A percentile compares a stretch with the other conserved stretches of the same genome.
Evolutionary conservation across 2,329 filamentous ascomycete genomes (phyloP).

Genomic region (Microdochium trichocladiopsis): DNA sequence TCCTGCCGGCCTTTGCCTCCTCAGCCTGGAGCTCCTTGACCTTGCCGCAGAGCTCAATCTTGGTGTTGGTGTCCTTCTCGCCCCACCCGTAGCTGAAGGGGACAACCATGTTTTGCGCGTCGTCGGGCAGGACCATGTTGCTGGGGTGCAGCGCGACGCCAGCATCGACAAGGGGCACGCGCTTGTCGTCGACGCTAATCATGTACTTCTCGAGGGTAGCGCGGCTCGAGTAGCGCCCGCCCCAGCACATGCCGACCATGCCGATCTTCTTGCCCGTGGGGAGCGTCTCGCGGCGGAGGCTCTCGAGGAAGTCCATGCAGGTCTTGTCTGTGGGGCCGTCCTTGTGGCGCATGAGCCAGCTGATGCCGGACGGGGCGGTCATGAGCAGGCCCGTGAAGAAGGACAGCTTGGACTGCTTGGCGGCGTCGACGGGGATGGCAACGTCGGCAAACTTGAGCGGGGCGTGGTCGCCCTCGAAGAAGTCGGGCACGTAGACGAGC

Average conservation of each 20-base stretch:
- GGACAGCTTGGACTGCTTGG: conserved; percentile 3
- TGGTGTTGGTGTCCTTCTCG: conserved; percentile 16
- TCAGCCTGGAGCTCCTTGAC: conserved; percentile 18
- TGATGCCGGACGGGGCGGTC: conserved; percentile 16
- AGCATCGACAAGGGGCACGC: conserved; percentile 26
- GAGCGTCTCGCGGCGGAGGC: conserved; percentile 18
- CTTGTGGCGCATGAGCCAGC: conserved; percentile 26
- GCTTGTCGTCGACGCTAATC: conserved; percentile 24
- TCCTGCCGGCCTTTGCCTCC: conserved; percentile 12
- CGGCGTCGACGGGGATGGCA: conserved; percentile 1
- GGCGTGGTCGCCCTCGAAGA: conserved; percentile 22
- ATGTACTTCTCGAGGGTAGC: conserved; percentile 19
- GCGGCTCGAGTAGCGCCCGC: conserved; percentile 23
- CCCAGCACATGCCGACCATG: conserved; percentile 29
- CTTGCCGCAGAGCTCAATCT: conserved; percentile 18
- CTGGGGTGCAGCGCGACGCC: conserved; percentile 28
- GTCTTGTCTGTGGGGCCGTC: conserved; percentile 17
- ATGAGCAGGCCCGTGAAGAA: conserved; percentile 31
- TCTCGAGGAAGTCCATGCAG: conserved; percentile 24
- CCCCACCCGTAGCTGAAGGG: conserved; percentile 24
- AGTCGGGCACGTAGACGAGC: conserved; percentile 22
- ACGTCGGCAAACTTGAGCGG: conserved; percentile 13
- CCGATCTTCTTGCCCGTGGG: conserved; percentile 21
- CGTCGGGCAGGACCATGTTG: conserved; percentile 23
- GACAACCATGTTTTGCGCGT: conserved; percentile 20